Evolutionary conservation across 2,329 filamentous ascomycete species (phyloP).

Genomic region (Pyrenochaeta sp.): DNA sequence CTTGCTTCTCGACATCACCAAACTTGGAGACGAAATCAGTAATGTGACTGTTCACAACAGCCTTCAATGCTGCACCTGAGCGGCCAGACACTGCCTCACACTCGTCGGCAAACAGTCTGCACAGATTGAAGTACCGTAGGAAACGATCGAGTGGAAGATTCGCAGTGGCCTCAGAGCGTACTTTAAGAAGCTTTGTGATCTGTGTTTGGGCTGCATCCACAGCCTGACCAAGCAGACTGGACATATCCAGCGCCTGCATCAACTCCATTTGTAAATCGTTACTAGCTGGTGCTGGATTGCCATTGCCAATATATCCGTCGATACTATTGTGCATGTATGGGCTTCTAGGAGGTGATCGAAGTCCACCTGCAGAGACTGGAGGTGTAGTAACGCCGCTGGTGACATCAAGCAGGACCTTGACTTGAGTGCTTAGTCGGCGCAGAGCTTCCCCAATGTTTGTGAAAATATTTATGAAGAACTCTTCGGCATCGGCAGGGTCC

Average conservation of each 20-base stretch:
- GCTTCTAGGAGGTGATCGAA: slow-evolving; percentile 59
- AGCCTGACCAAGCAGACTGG: slow-evolving; percentile 78
- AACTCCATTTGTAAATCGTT: slow-evolving; percentile 71
- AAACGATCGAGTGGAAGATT: slow-evolving; percentile 73
- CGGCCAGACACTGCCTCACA: slow-evolving; percentile 85
- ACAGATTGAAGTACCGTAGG: slow-evolving; percentile 81
- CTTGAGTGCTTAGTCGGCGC: slow-evolving; percentile 83
- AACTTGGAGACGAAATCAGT: slow-evolving; percentile 78
- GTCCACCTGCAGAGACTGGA: slow-evolving; percentile 46
- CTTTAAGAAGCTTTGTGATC: slow-evolving; percentile 77
- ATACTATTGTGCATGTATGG: slow-evolving; percentile 52
- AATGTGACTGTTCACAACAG: slow-evolving; percentile 81
- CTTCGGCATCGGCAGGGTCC: slow-evolving; percentile 83
- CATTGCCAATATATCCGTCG: slow-evolving; percentile 48
- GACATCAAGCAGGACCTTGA: slow-evolving; percentile 93
- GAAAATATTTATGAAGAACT: slow-evolving; percentile 82
- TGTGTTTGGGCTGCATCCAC: slow-evolving; percentile 79
- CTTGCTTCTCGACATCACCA: slow-evolving; percentile 75
- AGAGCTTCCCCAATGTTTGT: slow-evolving; percentile 87
- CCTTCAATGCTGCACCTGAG: slow-evolving; percentile 77
- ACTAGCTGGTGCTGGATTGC: slow-evolving; percentile 17
- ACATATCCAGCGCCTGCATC: slow-evolving; percentile 77
- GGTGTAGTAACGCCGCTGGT: slow-evolving; percentile 73
- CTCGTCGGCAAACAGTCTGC: slow-evolving; percentile 83
- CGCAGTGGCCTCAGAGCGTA: slow-evolving; percentile 76